A percentile compares a stretch with the other conserved stretches of the same genome.
Evolutionary conservation across 805 yeast genomes (phyloP).

Genomic region (Metschnikowia chrysomelidarum): DNA sequence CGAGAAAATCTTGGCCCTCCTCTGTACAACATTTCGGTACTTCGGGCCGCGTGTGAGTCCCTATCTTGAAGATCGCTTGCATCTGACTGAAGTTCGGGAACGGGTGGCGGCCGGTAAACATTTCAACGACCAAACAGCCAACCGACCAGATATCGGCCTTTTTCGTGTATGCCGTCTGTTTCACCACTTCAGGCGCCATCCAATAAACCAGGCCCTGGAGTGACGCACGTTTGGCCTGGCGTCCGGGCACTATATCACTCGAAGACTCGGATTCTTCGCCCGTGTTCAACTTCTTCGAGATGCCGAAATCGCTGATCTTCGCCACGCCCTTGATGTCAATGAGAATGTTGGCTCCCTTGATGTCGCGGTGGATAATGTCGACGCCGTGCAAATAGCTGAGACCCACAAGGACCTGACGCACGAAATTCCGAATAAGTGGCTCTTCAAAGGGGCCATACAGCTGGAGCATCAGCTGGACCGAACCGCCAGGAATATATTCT

Average conservation of each 20-base stretch:
- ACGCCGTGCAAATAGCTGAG: slow-evolving; percentile 70
- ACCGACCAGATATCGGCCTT: slow-evolving; percentile 98
- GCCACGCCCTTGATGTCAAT: slow-evolving; percentile 79
- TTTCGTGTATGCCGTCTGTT: slow-evolving; percentile 85
- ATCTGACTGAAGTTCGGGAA: slow-evolving; percentile 92
- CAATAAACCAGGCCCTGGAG: slow-evolving; percentile 85
- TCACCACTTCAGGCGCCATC: slow-evolving; percentile 99
- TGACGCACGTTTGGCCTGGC: slow-evolving; percentile 62
- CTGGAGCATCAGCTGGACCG: slow-evolving; percentile 60
- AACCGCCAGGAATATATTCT: slow-evolving; percentile 44
- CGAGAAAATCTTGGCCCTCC: slow-evolving; percentile 65
- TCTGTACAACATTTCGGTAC: slow-evolving; percentile 72
- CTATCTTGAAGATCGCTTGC: slow-evolving; percentile 96
- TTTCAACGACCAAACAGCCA: slow-evolving; percentile 90
- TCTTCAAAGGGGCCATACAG: slow-evolving; percentile 82
- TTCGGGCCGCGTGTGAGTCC: slow-evolving; percentile 78
- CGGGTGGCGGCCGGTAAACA: slow-evolving; percentile 96
- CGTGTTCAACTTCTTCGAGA: slow-evolving; percentile 48
- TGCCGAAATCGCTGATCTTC: slow-evolving; percentile 85
- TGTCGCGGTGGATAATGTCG: slow-evolving; percentile 80
- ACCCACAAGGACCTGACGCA: slow-evolving; percentile 74
- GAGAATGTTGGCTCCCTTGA: slow-evolving; percentile 83
- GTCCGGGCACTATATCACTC: slow-evolving; percentile 19
- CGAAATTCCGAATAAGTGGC: slow-evolving; percentile 66
- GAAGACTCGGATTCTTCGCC: slow-evolving; percentile 20